Conservation (phyloP, 768 basidiomycete genomes). For the Heimioporus sp. region DNA sequence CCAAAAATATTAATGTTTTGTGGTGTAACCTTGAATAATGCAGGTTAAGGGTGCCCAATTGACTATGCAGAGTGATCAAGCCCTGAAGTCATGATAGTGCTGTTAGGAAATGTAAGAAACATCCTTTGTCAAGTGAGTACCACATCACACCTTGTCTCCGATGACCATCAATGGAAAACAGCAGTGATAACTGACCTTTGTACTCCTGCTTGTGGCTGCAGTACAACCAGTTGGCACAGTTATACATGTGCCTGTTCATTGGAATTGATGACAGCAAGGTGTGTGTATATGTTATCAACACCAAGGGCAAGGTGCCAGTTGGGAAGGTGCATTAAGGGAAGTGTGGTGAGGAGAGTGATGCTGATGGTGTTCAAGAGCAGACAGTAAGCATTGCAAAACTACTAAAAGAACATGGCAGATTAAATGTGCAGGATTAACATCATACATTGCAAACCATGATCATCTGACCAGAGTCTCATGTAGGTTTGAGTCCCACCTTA, state of each 20-base stretch:
- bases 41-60: too few relatives aligned
- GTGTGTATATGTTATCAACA: slow-evolving; percentile 14
- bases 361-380: slow-evolving; percentile 35
- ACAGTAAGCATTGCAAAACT: too few relatives aligned
- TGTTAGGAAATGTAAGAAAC: slow-evolving; percentile 16
- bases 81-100: slow-evolving; percentile 21
- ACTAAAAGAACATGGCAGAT: too few relatives aligned
- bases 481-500: too few relatives aligned
- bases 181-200: slow-evolving; percentile 11
- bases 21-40: too few relatives aligned
- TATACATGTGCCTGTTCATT: slow-evolving; percentile 24
- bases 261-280: slow-evolving; percentile 8
- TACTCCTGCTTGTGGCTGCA: too few relatives aligned
- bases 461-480: too few relatives aligned
- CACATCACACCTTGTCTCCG: too few relatives aligned
- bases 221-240: slow-evolving; percentile 26
- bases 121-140: neutral
- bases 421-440: too few relatives aligned
- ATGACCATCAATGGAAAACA: neutral
- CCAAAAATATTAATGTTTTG: too few relatives aligned
- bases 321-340: slow-evolving; percentile 32
- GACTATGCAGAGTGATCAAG: too few relatives aligned
- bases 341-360: slow-evolving; percentile 30
- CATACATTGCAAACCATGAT: too few relatives aligned
- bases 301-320: slow-evolving; percentile 15